Evolutionary conservation across 2,329 filamentous ascomycete species (phyloP).

Genomic region (Eutypella sp.): DNA sequence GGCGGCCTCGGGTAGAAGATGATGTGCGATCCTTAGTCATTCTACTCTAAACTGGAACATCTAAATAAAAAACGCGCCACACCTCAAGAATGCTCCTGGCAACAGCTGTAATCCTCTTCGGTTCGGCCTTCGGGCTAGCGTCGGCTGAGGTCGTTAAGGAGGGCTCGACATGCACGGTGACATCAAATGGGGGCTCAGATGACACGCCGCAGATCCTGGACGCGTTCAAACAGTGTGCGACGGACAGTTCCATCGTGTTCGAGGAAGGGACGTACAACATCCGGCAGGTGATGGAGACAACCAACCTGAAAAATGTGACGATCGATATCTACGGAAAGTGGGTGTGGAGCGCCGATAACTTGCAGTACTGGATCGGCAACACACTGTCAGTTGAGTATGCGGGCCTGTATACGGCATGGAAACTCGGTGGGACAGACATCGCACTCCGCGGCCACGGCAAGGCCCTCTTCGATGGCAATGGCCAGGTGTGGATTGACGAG

Average conservation of each 20-base stretch:
- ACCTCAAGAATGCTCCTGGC: neutral
- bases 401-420: constrained; percentile 44
- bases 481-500: constrained; percentile 40
- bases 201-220: constrained; percentile 47
- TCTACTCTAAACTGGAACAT: neutral
- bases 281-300: constrained; percentile 44
- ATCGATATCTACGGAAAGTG: constrained; percentile 44
- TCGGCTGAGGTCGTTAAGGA: neutral
- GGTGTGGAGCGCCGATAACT: constrained; percentile 31
- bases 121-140: neutral
- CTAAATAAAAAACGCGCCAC: neutral
- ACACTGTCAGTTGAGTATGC: constrained; percentile 43
- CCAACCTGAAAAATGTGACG: constrained; percentile 38
- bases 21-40: neutral
- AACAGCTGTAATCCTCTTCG: neutral
- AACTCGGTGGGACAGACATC: constrained; percentile 45
- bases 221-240: constrained; percentile 44
- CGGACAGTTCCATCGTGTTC: constrained; percentile 46
- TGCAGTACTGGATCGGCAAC: constrained; percentile 44
- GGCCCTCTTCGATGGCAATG: constrained; percentile 41
- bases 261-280: constrained; percentile 43
- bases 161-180: constrained; percentile 25
- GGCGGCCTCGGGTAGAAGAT: neutral
- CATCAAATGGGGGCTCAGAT: constrained; percentile 29
- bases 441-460: constrained; percentile 42